phyloP scores from a whole-genome alignment of 805 yeast species.

The Lipomyces japonicus region DNA sequence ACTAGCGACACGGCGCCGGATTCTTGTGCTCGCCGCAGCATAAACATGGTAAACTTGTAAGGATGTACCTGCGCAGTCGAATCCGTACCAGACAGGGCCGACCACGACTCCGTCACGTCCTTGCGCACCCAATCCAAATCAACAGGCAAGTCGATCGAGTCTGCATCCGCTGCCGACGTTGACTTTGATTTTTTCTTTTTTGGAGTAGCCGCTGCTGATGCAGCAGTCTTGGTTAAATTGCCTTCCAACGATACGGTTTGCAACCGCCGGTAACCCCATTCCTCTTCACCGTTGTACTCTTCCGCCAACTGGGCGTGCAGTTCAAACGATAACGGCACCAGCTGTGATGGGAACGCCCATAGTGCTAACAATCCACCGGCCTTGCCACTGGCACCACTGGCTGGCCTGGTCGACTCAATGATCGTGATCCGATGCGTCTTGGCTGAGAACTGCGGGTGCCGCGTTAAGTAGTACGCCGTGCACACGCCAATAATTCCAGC shows the following conservation, averaged over 20 bases:
- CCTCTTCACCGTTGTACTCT: conserved; percentile 72
- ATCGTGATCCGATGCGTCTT: conserved; percentile 75
- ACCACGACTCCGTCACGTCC: conserved; percentile 64
- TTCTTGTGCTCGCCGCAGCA: conserved; percentile 74
- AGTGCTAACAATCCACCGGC: conserved; percentile 94
- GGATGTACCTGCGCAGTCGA: conserved; percentile 98
- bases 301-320: conserved; percentile 80
- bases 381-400: conserved; percentile 96
- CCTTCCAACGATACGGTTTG: conserved; percentile 87
- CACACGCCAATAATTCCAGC: conserved; percentile 97
- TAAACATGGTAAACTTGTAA: conserved; percentile 80
- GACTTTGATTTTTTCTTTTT: conserved; percentile 9
- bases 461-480: conserved; percentile 82
- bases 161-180: too few species aligned
- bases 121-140: conserved; percentile 75
- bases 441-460: conserved; percentile 75
- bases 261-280: conserved; percentile 91
- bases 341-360: conserved; percentile 96
- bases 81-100: conserved; percentile 74
- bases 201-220: conserved; percentile 6
- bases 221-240: conserved; percentile 46
- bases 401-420: conserved; percentile 84
- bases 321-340: conserved; percentile 81
- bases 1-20: conserved; percentile 79
- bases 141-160: conserved; percentile 43